A percentile compares a stretch with the other conserved stretches of the same genome.
These are phyloP conservation scores for Pseudonitzschia delicatissima DNA, from an alignment of 108 stramenopile genomes.

Conservation along the genomic window DNA sequence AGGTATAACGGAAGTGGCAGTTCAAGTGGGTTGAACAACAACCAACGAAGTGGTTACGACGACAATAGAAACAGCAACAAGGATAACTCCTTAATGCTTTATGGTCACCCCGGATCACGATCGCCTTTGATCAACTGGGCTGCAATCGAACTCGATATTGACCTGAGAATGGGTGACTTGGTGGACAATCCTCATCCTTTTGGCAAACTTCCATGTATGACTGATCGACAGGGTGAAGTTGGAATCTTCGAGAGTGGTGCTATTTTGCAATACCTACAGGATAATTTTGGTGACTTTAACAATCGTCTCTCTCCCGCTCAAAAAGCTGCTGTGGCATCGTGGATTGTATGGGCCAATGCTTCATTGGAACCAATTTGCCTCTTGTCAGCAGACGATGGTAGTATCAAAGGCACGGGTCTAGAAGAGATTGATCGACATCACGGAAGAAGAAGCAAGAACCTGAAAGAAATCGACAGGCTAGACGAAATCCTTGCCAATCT, in stretches of 20 bases:
- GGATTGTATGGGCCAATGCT: conserved; percentile 9
- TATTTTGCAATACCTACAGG: conserved; percentile 1
- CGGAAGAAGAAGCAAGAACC: not conserved
- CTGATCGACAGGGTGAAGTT: not conserved
- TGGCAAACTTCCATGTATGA: conserved; percentile 1
- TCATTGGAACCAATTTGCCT: conserved; percentile 3
- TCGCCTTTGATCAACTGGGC: conserved; percentile 8
- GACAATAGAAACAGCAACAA: not conserved
- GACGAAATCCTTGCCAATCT: conserved; percentile 1
- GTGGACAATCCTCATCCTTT: conserved; percentile 7
- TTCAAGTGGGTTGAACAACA: not conserved
- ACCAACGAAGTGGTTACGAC: not conserved
- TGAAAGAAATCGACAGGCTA: conserved; percentile 3
- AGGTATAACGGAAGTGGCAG: not conserved
- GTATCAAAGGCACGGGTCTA: conserved; percentile 1
- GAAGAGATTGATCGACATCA: not conserved
- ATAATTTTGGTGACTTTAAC: not conserved
- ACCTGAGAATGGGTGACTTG: conserved; percentile 2
- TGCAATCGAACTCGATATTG: not conserved
- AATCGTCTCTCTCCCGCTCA: not conserved
- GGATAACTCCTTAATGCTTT: not conserved
- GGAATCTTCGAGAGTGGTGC: conserved; percentile 3
- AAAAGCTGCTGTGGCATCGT: not conserved
- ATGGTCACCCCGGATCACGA: conserved; percentile 6
- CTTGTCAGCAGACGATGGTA: conserved; percentile 3